Conservation (phyloP, 371 early-diverging fungal species). For the Apophysomyces trapeziformis region DNA sequence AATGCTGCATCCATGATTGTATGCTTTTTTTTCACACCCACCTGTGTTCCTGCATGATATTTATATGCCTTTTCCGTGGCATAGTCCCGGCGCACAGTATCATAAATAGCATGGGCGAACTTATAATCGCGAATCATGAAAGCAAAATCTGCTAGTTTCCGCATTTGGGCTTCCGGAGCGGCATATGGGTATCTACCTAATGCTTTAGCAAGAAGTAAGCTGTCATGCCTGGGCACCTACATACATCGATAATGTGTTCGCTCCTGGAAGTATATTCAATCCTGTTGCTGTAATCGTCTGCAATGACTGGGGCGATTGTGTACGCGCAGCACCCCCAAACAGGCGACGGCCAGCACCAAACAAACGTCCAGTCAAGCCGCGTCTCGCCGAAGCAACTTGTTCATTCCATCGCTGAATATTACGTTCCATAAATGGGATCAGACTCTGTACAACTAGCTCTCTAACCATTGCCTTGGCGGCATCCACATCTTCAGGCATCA, state of each 20-base stretch:
- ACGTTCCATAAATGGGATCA: conserved; percentile 91
- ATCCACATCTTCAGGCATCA: conserved; percentile 59
- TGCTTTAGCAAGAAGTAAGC: not conserved
- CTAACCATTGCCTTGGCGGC: conserved; percentile 58
- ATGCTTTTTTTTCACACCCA: conserved; percentile 9
- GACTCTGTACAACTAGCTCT: conserved; percentile 72
- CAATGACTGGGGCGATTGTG: conserved; percentile 41
- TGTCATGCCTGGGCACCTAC: not conserved
- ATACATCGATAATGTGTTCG: conserved; percentile 42
- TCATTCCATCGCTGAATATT: conserved; percentile 90
- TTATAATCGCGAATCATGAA: conserved; percentile 95
- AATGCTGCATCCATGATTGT: not conserved
- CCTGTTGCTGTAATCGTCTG: conserved; percentile 42
- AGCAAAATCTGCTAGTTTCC: conserved; percentile 92
- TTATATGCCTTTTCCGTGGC: conserved; percentile 82
- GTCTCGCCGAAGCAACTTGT: conserved; percentile 85
- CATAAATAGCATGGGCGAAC: conserved; percentile 88
- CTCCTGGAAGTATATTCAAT: conserved; percentile 42
- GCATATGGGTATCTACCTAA: conserved; percentile 66
- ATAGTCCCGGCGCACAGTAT: conserved; percentile 90
- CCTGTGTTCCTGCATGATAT: conserved; percentile 83
- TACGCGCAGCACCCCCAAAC: conserved; percentile 65
- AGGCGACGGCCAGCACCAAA: conserved; percentile 84
- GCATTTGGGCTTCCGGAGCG: conserved; percentile 89
- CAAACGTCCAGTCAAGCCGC: conserved; percentile 90